Evolutionary conservation across 1,284 basidiomycete genomes (phyloP).

Genomic region (Mycena sp.): DNA sequence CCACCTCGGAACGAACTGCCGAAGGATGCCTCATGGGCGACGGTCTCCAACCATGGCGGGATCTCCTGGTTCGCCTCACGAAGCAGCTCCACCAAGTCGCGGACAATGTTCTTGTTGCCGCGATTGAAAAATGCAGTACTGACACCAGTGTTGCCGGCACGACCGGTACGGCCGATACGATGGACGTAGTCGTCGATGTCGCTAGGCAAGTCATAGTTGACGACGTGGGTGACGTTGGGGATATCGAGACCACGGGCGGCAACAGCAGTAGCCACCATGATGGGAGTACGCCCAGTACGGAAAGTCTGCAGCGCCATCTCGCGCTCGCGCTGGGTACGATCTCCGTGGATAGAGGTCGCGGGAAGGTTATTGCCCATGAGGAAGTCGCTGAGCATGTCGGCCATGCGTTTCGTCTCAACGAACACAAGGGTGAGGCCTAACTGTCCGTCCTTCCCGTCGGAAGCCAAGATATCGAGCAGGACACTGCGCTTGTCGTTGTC

Average conservation of each 20-base stretch:
- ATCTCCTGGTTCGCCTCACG: slow-evolving; percentile 98
- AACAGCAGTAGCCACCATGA: slow-evolving; percentile 98
- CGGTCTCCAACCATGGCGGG: slow-evolving; percentile 91
- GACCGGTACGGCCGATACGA: slow-evolving; percentile 98
- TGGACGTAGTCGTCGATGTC: slow-evolving; percentile 99
- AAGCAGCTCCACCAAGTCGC: slow-evolving; percentile 92
- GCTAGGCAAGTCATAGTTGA: slow-evolving; percentile 98
- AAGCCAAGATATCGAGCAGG: slow-evolving; percentile 92
- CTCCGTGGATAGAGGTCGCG: slow-evolving; percentile 98
- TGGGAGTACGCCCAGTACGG: slow-evolving; percentile 93
- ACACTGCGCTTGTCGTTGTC: slow-evolving; percentile 98
- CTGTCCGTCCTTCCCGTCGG: slow-evolving; percentile 64
- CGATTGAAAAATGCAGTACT: slow-evolving; percentile 96
- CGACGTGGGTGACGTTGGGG: slow-evolving; percentile 98
- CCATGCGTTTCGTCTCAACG: slow-evolving; percentile 99
- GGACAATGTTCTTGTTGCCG: slow-evolving; percentile 91
- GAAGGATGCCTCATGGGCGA: slow-evolving; percentile 86
- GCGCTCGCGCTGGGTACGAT: slow-evolving; percentile 97
- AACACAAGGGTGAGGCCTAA: slow-evolving; percentile 94
- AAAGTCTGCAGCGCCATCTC: slow-evolving; percentile 96
- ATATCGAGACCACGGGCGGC: slow-evolving; percentile 99
- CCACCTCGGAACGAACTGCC: slow-evolving; percentile 68
- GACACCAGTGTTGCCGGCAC: slow-evolving; percentile 98
- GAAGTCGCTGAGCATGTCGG: slow-evolving; percentile 98
- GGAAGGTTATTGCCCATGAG: slow-evolving; percentile 86